phyloP scores from a whole-genome alignment of 2,329 filamentous ascomycete species.

The Phoma sp. region DNA sequence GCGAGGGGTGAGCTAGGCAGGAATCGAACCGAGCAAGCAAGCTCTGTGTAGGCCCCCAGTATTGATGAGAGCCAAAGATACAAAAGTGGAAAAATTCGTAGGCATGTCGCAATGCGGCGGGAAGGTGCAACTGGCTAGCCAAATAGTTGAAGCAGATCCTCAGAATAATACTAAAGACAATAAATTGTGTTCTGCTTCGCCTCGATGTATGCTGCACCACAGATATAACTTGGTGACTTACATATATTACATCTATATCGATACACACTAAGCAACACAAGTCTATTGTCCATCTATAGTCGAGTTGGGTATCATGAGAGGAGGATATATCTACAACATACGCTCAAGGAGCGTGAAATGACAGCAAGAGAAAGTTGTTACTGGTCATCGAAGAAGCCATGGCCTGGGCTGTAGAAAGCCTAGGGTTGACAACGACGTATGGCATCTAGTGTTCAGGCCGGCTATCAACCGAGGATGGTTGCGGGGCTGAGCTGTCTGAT shows the following conservation, averaged over 20 bases:
- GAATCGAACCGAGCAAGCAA: neutral
- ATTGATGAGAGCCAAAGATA: neutral
- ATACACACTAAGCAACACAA: neutral
- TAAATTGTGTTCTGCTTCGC: neutral
- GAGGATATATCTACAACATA: conserved; percentile 26
- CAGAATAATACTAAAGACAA: too few relatives aligned
- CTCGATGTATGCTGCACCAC: neutral
- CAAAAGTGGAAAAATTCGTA: neutral
- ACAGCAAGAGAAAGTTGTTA: neutral
- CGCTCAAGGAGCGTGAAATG: neutral
- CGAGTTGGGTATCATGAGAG: conserved; percentile 45
- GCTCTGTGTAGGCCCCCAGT: neutral
- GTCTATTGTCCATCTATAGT: conserved; percentile 8
- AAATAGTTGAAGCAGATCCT: neutral
- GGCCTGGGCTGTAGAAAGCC: neutral
- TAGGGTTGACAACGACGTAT: neutral
- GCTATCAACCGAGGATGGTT: neutral
- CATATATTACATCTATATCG: conserved; percentile 1
- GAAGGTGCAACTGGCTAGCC: neutral
- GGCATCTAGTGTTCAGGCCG: neutral
- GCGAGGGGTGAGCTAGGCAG: neutral
- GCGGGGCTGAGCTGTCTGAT: neutral
- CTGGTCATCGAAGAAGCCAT: neutral
- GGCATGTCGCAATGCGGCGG: neutral
- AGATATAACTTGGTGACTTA: neutral